Conservation (phyloP, 2,329 filamentous ascomycete species). For the Colletotrichum shisoi region DNA sequence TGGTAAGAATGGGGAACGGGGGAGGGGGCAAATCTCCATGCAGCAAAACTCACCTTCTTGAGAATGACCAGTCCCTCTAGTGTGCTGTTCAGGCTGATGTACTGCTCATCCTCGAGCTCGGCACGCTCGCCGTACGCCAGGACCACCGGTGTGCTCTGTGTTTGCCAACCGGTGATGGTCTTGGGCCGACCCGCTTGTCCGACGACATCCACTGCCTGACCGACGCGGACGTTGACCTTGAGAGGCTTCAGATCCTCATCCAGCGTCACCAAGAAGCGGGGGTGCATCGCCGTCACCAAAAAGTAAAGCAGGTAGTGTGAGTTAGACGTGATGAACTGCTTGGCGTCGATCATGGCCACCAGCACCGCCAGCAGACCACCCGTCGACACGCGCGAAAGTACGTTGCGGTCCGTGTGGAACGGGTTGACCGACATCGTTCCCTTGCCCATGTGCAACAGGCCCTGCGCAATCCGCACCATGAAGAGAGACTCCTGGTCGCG, state of each 20-base stretch:
- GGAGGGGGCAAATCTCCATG: not conserved
- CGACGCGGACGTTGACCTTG: conserved; percentile 94
- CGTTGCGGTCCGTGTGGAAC: conserved; percentile 98
- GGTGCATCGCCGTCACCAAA: conserved; percentile 95
- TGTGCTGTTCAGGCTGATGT: conserved; percentile 87
- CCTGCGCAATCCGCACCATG: conserved; percentile 98
- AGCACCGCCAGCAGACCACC: conserved; percentile 89
- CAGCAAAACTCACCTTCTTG: conserved; percentile 76
- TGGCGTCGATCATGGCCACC: conserved; percentile 93
- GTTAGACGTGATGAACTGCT: conserved; percentile 74
- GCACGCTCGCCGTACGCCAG: conserved; percentile 94
- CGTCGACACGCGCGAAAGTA: conserved; percentile 88
- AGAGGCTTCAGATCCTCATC: conserved; percentile 94
- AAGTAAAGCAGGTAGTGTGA: conserved; percentile 97
- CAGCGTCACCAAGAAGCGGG: conserved; percentile 92
- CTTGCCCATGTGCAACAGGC: conserved; percentile 98
- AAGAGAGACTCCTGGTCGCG: conserved; percentile 94
- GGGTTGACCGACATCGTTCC: conserved; percentile 94
- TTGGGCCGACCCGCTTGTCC: conserved; percentile 96
- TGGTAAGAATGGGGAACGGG: too few species aligned
- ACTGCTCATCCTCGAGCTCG: conserved; percentile 97
- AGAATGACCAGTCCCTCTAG: conserved; percentile 95
- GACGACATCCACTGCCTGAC: conserved; percentile 97
- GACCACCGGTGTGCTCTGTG: conserved; percentile 96
- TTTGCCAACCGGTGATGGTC: conserved; percentile 99